Base-by-base conservation (phyloP, 1,284 basidiomycete species). In the Testicularia cyperi region DNA sequence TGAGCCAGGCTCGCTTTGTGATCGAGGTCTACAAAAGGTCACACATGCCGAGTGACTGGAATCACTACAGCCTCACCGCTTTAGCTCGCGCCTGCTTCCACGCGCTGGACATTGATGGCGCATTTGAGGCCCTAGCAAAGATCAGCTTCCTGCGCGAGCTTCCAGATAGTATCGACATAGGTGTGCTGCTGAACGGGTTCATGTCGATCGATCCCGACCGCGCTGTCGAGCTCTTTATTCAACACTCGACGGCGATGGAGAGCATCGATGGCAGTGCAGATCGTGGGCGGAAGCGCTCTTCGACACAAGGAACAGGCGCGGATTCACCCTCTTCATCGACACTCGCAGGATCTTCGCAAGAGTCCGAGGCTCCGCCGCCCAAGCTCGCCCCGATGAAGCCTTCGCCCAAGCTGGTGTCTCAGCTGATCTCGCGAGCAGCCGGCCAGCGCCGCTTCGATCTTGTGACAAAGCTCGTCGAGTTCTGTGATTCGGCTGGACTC, bases 381-480 rank as follows among this genome's bases (percentile, higher is more conserved):
- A 46, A 23, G 25, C 40, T 61, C 12, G 51, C 57, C 9, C 57
- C 57, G n/a, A 61, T 61, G 57, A 39, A 34, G 23, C 38, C 51
- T 6, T 46, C 46, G 2, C 31, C 46, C 1, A 16, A 13, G 19
- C 38, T 54, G 15, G 43, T 33, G 4, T 51, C 57, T 19, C 32
- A 33, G 40, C 46, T 61, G 14, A 39, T 61, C 32, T 18, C 45
- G 4, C 43, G 57, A 20, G 35, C 33, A 13, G 31, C 51, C 6
- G 45, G 42, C 5, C 45, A 43, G 23, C 18, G 36, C 10, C 43
- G 58, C 3, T 7, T 39, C 14, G 58, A 62, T 16, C 31, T 62
- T 34, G 42, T 42, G 10, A 38, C 47, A 21, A 43, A 32, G 24
- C 35, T 62, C 30, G 32, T 41, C 14, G 21, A 27, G 10, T 52